These are phyloP conservation scores for Colletotrichum horii DNA, from an alignment of 2,329 filamentous ascomycete genomes.

Conservation along the genomic window DNA sequence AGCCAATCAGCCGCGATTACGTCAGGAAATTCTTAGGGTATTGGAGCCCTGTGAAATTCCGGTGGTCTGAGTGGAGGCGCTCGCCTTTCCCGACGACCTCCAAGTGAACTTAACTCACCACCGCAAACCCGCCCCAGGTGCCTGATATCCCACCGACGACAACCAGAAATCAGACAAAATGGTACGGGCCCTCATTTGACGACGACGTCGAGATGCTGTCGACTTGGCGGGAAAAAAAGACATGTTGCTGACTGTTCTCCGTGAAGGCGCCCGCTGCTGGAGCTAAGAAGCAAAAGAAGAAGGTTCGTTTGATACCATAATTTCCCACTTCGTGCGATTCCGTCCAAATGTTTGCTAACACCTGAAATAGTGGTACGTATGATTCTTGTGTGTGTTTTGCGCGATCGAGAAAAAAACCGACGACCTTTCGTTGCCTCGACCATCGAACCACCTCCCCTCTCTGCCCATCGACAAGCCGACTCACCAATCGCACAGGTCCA, in stretches of 20 bases:
- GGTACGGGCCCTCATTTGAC: constrained; percentile 1
- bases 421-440: neutral
- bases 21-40: constrained; percentile 42
- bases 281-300: constrained; percentile 59
- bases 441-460: neutral
- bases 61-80: constrained; percentile 2
- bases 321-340: neutral
- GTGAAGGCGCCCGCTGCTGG: constrained; percentile 47
- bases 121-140: constrained; percentile 16
- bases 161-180: constrained; percentile 23
- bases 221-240: neutral
- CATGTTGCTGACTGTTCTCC: constrained; percentile 5
- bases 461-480: neutral
- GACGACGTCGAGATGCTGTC: neutral
- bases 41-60: constrained; percentile 38
- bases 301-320: constrained; percentile 25
- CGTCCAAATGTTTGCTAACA: neutral
- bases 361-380: constrained; percentile 36
- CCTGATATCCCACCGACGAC: constrained; percentile 20
- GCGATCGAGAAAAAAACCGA: neutral
- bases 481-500: constrained; percentile 33
- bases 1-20: constrained; percentile 39
- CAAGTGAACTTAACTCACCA: constrained; percentile 15
- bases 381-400: neutral
- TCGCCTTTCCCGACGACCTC: neutral